These are phyloP conservation scores for Trebouxia gelatinosa DNA, from an alignment of 163 green algal species.

Conservation along the genomic window DNA sequence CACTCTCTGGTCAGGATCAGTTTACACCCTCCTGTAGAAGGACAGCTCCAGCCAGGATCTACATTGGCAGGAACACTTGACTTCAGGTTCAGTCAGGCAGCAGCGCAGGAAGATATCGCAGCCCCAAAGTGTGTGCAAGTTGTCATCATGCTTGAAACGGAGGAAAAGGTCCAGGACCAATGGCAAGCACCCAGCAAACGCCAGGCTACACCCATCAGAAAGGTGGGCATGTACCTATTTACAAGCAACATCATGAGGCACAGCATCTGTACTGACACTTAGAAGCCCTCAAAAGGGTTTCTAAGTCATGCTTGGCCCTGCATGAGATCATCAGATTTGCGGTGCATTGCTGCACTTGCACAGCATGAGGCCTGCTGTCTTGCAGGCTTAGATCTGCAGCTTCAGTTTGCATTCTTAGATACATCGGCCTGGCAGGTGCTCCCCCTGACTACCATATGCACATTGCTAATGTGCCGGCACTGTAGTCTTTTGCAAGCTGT, in stretches of 20 bases:
- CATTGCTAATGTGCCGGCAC: too few species aligned
- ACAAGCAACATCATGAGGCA: too few species aligned
- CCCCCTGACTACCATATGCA: too few species aligned
- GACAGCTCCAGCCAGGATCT: slow-evolving; percentile 52
- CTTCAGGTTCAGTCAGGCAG: slow-evolving; percentile 42
- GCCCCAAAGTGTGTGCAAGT: slow-evolving; percentile 34
- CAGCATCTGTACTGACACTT: background rate
- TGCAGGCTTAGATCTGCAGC: too few species aligned
- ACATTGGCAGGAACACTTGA: slow-evolving; percentile 62
- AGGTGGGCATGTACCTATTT: slow-evolving; percentile 7
- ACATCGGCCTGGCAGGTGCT: too few species aligned
- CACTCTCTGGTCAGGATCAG: slow-evolving; percentile 54
- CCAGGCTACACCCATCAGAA: slow-evolving; percentile 38
- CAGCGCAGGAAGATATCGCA: slow-evolving; percentile 8
- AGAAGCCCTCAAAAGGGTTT: background rate
- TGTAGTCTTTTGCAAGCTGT: too few species aligned
- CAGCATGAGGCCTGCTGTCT: too few species aligned
- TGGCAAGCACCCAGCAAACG: slow-evolving; percentile 43
- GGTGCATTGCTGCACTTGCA: too few species aligned
- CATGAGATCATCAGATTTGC: background rate
- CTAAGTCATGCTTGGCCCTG: background rate
- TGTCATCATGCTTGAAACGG: slow-evolving; percentile 66
- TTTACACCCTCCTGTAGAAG: slow-evolving; percentile 58
- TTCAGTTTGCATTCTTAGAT: background rate
- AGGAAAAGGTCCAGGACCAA: slow-evolving; percentile 57